Evolutionary conservation across 192 early-diverging fungal species (phyloP), one percentile per base, ranked within the genome.

Genomic region (Coemansia sp.): DNA sequence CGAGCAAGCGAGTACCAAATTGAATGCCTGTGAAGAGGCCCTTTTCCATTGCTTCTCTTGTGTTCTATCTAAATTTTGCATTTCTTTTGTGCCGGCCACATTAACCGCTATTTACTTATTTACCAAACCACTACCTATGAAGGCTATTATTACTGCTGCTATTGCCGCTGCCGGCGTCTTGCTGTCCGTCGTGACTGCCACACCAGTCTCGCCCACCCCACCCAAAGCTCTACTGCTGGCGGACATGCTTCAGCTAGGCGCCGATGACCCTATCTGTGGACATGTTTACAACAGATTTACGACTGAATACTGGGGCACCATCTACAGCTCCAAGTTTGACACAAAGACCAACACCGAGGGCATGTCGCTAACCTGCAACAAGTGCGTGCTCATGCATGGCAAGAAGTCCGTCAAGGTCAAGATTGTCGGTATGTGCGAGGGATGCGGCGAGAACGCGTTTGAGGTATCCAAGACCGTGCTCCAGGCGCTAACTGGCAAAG

Each of bases 1-100:
- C 10, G 24, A 26, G 23, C 48, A 4, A 51, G 23, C 24, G 48
- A 5, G 48, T 14, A 13, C 10, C 10, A 51, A 51, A 5, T 14
- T 9, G 1, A 51, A 26, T 2, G 3, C 26, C 14, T 13, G 9
- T 24, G 9, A 9, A 24, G 8, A 21, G 10, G 10, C 3, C 2
- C 3, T 26, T 13, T 55, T 33, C 10, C 51, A 55, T 28, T 6
- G 23, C 16, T 55, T 28, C 26, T n/a, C 16, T 55, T 55, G 26
- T n/a, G 26, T 11, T 51, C 48, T 3, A 11, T 14, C 24, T 13
- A 7, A 42, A 48, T 7, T 16, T 48, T 35, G 21, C 21, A 63
- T 53, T 63, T 48, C 37, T 42, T 34, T 42, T 62, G 63, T 65
- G 63, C 63, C 34, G 63, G 63, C 6, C 63, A 56, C 63, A 56